Evolutionary conservation across 139 green algal species (phyloP).

Genomic region (Chlamydomonas schloesseri): DNA sequence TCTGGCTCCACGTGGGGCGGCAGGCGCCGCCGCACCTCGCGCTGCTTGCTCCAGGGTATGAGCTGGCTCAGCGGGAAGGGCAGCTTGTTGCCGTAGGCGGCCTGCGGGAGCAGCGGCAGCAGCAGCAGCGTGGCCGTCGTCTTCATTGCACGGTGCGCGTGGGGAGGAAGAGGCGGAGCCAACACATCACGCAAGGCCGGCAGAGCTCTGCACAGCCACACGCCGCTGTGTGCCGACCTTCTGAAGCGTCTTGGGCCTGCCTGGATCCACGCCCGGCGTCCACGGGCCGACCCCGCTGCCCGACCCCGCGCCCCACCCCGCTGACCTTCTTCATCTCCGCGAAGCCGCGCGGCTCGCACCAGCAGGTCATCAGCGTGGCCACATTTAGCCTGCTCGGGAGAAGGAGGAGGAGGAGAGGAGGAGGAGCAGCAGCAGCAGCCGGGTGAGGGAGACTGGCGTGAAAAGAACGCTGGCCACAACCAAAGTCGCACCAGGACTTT

Average conservation of each 20-base stretch:
- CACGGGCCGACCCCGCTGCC: no score
- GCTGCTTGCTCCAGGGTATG: conserved; percentile 61
- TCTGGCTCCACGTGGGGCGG: conserved; percentile 34
- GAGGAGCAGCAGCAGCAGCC: not conserved
- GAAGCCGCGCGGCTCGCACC: conserved; percentile 69
- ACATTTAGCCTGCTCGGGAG: conserved; percentile 53
- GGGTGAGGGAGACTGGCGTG: not conserved
- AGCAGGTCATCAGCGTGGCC: conserved; percentile 65
- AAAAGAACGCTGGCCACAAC: no score
- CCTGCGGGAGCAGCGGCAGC: conserved; percentile 11
- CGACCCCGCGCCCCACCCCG: not conserved
- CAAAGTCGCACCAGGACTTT: no score
- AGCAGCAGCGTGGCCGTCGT: not conserved
- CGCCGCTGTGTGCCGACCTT: no score
- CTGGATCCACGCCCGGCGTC: no score
- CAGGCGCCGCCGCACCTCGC: conserved; percentile 54
- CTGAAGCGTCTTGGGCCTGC: no score
- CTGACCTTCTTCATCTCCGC: conserved; percentile 63
- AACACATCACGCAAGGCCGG: no score
- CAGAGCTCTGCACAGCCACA: no score
- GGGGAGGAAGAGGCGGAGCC: no score
- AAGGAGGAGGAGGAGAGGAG: not conserved
- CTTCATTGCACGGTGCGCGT: not conserved
- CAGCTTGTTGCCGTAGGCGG: conserved; percentile 56
- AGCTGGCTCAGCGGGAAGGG: conserved; percentile 76